These are phyloP conservation scores for Auricularia heimuer DNA, from an alignment of 768 basidiomycete species.

Conservation along the genomic window DNA sequence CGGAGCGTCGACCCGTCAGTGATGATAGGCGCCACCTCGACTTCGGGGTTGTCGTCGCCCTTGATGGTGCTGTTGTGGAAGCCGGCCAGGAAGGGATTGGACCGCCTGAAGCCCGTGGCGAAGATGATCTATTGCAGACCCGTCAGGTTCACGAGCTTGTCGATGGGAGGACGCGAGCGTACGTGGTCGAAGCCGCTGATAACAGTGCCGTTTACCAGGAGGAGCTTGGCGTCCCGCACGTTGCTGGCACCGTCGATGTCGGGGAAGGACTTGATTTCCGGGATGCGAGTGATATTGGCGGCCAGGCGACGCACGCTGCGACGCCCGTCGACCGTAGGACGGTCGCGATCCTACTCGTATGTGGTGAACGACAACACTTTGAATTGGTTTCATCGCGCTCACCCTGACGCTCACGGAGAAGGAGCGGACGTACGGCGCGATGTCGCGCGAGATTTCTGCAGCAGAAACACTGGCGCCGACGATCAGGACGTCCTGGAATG, in stretches of 20 bases:
- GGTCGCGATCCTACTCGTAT: slow-evolving; percentile 15
- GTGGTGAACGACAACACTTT: background rate
- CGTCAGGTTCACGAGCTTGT: too few species aligned
- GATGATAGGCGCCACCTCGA: slow-evolving; percentile 16
- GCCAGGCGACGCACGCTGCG: slow-evolving; percentile 21
- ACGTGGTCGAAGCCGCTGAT: slow-evolving; percentile 27
- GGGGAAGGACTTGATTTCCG: slow-evolving; percentile 31
- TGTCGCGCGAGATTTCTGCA: slow-evolving; percentile 27
- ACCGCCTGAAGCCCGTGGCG: slow-evolving; percentile 35
- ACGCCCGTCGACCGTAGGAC: slow-evolving; percentile 18
- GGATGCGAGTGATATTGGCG: slow-evolving; percentile 27
- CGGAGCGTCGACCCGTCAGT: slow-evolving; percentile 33
- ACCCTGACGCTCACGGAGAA: background rate
- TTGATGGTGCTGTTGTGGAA: slow-evolving; percentile 20
- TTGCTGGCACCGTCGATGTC: slow-evolving; percentile 16
- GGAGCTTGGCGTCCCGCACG: slow-evolving; percentile 22
- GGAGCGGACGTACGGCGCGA: slow-evolving; percentile 12
- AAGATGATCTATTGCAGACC: slow-evolving; percentile 19
- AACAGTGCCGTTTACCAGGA: slow-evolving; percentile 31
- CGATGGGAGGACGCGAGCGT: background rate
- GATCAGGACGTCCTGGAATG: slow-evolving; percentile 21
- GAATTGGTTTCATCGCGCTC: background rate
- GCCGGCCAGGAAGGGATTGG: slow-evolving; percentile 35
- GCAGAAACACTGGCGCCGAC: slow-evolving; percentile 33
- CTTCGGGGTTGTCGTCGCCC: background rate